Evolutionary conservation across 2,329 filamentous ascomycete genomes (phyloP), one percentile per base, ranked within the genome.

Genomic region (Penicillium sp.): DNA sequence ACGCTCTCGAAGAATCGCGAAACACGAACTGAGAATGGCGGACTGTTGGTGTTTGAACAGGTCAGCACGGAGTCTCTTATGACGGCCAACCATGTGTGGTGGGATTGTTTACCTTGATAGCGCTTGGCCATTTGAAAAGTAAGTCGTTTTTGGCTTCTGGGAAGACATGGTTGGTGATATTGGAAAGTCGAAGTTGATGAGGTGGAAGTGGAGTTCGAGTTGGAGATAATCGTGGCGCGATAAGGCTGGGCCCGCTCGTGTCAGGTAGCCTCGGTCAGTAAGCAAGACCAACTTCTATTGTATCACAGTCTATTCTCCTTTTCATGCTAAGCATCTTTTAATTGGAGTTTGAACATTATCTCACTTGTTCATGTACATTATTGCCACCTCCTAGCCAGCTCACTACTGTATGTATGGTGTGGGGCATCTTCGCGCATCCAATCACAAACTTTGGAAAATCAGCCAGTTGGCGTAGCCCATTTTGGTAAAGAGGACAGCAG

Each of bases 21-120:
- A 56, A 78, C 50, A 49, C 78, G 79, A 55, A 77, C 74, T 16
- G 76, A 68, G 50, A 81, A 54, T 3, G 80, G 80, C 13, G 78
- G 78, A 43, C 78, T 81, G 57, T 49, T 37, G 27, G 27, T 11
- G 46, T 55, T 37, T 25, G 13, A 58, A 21, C 11, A 52, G 23
- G 44, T 57, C 26, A 59, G 54, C 23, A 21, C 3, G 14, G 19
- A 19, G 31, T 42, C 14, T 21, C 13, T 19, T 44, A 45, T 35
- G 5, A 16, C 49, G 2, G 3, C 10, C 11, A 13, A 19, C 26
- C 4, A 29, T 47, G 8, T n/a, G 8, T 10, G 13, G 21, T 37
- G 21, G 31, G 13, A 35, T n/a, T 25, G 42, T 26, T 59, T 62
- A 78, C 77, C 64, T 69, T 57, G 70, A 60, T 4, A 78, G 69